Evolutionary conservation across 1,284 basidiomycete genomes (phyloP), one percentile per base, ranked within the genome.

Genomic region (Trametes versicolor): DNA sequence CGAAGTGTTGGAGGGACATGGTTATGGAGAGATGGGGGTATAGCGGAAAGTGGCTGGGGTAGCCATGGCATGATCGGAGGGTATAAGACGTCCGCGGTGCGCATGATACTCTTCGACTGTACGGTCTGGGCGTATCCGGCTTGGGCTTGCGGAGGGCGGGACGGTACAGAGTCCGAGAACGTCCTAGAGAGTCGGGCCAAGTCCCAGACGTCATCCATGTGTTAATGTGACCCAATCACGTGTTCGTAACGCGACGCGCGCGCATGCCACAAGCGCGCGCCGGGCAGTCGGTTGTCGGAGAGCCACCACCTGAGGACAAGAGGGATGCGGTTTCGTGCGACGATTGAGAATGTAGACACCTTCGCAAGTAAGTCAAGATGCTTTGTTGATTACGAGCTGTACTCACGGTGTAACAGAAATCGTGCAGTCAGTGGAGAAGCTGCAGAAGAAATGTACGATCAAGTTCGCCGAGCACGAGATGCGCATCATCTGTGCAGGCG

Each of bases 391-490:
- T 2, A 32, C 9, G 39, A 1, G 4, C 23, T 5, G 49, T 39
- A 39, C 69, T 32, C 43, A 63, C 34, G n/a, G 25, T 27, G 58
- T 21, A 39, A 17, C 32, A 93, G 93, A 87, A 58, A 88, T 94
- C 62, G 84, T 91, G 15, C 89, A 92, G 72, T 86, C 91, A 0
- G 81, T 95, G n/a, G 89, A 94, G 68, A 94, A 93, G 67, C 80
- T 96, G 10, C 92, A 96, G 72, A 94, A 92, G 75, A 87, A 84
- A 79, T 95, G 92, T 70, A 89, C 94, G 60, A 88, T 97, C 73
- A 90, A 90, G 71, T 91, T 96, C 70, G 89, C 88, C 0, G 87
- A 91, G 67, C 85, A 83, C 8, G 88, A 87, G 51, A 90, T 96
- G 80, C 89, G 91, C 66, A 91, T 96, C 69, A 96, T 97, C 62